Evolutionary conservation across 2,329 filamentous ascomycete genomes (phyloP), one percentile per base, ranked within the genome.

Genomic region (Phialemoniopsis sp.): DNA sequence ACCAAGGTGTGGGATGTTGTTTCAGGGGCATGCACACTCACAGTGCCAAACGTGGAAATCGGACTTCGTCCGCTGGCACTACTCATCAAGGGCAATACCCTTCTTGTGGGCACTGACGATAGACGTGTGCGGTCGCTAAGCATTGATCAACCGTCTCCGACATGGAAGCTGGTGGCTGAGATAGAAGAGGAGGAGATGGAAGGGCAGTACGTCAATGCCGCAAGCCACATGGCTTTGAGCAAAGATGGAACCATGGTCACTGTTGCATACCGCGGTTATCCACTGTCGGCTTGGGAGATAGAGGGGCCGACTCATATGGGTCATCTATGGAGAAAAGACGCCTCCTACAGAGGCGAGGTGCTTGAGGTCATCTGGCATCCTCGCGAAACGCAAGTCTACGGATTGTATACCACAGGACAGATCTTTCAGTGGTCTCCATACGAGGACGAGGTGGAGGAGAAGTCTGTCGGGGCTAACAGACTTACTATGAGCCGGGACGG

Each of bases 391-490:
- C 48, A 58, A 30, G 32, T 62, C 7, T 33, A 59, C 8, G 58
- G 56, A 8, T 21, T 57, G 13, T 54, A 57, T 37, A 47, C 51
- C 19, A 53, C 54, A 41, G 57, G 55, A 1, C 40, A 41, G 13
- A 34, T 63, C 9, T 59, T 62, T 43, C 59, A 56, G 42, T 62
- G 57, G 57, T 37, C 49, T 35, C 55, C 56, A 9, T 48, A 56
- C 18, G 47, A 53, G 13, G 50, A 46, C 30, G 46, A 55, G 26
- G 40, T 41, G n/a, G 41, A 54, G 13, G 50, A 53, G 37, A 30
- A 47, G 32, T 19, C 38, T n/a, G 43, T 40, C 5, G 45, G 42
- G 13, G 51, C 49, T 36, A 40, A 43, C 8, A 45, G 42, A 36
- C 29, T 56, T 19, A 37, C 45, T 3, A 43, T 51, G 12, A 58